phyloP scores from a whole-genome alignment of 306 rosid species.

The Lagenaria siceraria region DNA sequence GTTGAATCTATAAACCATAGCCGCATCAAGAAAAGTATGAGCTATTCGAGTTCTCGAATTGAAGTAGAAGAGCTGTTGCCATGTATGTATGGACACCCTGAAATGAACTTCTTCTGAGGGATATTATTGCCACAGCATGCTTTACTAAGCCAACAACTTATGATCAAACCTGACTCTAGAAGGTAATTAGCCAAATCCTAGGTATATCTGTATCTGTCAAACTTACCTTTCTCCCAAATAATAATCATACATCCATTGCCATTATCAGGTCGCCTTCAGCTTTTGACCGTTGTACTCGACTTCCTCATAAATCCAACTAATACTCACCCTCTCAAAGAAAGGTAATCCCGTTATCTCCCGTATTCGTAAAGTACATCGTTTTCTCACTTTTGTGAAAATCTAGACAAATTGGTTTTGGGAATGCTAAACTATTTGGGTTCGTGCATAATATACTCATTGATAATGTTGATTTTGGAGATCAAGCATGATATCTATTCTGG shows the following conservation, averaged over 20 bases:
- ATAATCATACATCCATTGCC: background rate
- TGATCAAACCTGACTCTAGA: background rate
- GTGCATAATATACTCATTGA: background rate
- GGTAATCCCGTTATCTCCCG: background rate
- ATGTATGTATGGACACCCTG: slow-evolving; percentile 39
- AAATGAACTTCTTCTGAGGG: slow-evolving; percentile 44
- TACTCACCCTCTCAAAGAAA: background rate
- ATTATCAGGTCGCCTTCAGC: background rate
- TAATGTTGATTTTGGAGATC: too few relatives aligned
- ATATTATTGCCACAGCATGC: background rate
- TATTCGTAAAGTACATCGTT: background rate
- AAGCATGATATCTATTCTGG: background rate
- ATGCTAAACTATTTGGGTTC: background rate
- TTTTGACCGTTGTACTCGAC: background rate
- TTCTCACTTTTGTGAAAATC: background rate
- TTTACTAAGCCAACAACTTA: background rate
- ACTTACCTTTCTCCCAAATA: background rate
- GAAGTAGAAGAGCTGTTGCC: slow-evolving; percentile 92
- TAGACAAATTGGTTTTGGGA: background rate
- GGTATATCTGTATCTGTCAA: background rate
- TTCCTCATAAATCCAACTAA: background rate
- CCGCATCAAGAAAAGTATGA: slow-evolving; percentile 66
- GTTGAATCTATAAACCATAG: slow-evolving; percentile 63
- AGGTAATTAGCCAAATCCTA: background rate
- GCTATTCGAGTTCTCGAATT: slow-evolving; percentile 73